Evolutionary conservation across 495 filamentous ascomycete species (phyloP).

Genomic region (Xylaria palmicola): DNA sequence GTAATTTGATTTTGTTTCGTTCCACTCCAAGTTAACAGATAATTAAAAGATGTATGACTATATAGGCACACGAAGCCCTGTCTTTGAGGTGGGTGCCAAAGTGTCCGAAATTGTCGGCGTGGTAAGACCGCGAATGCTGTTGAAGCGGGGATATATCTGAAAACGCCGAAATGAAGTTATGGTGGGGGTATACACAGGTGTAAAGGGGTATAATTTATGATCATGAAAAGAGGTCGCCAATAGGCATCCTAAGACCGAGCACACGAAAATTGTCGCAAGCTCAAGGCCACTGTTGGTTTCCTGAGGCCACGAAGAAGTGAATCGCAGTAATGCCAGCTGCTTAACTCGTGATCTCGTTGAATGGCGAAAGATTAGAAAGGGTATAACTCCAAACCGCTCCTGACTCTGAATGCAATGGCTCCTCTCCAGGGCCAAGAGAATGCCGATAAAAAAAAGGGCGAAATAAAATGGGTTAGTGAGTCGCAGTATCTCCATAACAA

Average conservation of each 20-base stretch:
- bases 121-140: not conserved
- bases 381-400: constrained; percentile 33
- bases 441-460: constrained; percentile 17
- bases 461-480: constrained; percentile 13
- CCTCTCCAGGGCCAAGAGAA: constrained; percentile 24
- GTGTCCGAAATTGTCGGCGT: not conserved
- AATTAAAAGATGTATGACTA: constrained; percentile 10
- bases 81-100: not conserved
- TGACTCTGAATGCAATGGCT: constrained; percentile 24
- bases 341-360: constrained; percentile 27
- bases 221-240: constrained; percentile 23
- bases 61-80: not conserved
- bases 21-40: not conserved
- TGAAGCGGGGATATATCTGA: constrained; percentile 6
- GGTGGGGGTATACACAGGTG: constrained; percentile 25
- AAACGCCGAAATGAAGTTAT: constrained; percentile 9
- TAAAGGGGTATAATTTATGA: constrained; percentile 30
- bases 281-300: constrained; percentile 24
- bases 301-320: constrained; percentile 9
- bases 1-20: not conserved
- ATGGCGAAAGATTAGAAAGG: constrained; percentile 20
- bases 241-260: constrained; percentile 23
- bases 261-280: constrained; percentile 27
- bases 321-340: constrained; percentile 19
- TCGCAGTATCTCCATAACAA: constrained; percentile 15